These are phyloP conservation scores for Colletotrichum simmondsii DNA, from an alignment of 2,329 filamentous ascomycete genomes.

Conservation along the genomic window DNA sequence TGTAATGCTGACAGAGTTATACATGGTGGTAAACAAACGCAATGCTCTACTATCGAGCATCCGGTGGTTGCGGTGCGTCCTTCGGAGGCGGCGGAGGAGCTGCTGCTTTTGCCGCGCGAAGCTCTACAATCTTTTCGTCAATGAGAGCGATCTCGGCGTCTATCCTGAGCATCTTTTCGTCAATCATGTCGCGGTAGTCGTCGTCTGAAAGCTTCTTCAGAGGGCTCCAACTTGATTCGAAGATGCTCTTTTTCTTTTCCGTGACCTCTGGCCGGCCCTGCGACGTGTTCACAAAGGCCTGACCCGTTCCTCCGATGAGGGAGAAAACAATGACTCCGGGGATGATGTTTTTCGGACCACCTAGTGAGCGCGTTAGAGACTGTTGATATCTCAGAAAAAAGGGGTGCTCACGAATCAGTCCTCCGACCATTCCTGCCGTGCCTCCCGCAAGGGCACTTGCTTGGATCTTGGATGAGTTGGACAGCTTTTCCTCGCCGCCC, in stretches of 20 bases:
- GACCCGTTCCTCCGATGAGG: slow-evolving; percentile 51
- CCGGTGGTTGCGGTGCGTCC: not conserved
- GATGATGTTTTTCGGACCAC: slow-evolving; percentile 63
- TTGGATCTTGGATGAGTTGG: slow-evolving; percentile 68
- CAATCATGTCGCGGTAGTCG: slow-evolving; percentile 77
- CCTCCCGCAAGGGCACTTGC: slow-evolving; percentile 79
- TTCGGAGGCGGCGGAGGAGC: not conserved
- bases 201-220: slow-evolving; percentile 76
- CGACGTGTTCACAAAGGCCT: slow-evolving; percentile 48
- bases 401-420: slow-evolving; percentile 59
- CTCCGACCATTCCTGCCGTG: slow-evolving; percentile 72
- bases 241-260: slow-evolving; percentile 52
- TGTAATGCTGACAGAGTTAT: not conserved
- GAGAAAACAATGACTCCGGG: slow-evolving; percentile 63
- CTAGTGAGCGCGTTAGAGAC: slow-evolving; percentile 43
- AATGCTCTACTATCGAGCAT: not conserved
- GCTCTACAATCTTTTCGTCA: slow-evolving; percentile 75
- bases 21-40: not conserved
- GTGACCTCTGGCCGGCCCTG: slow-evolving; percentile 34
- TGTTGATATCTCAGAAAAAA: not conserved
- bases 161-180: slow-evolving; percentile 76
- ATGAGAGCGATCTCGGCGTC: slow-evolving; percentile 83
- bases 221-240: slow-evolving; percentile 76
- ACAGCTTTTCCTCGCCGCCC: slow-evolving; percentile 63
- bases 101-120: slow-evolving; percentile 38